Base-by-base conservation (phyloP, 2,329 filamentous ascomycete genomes). In the Botrytis medusae region DNA sequence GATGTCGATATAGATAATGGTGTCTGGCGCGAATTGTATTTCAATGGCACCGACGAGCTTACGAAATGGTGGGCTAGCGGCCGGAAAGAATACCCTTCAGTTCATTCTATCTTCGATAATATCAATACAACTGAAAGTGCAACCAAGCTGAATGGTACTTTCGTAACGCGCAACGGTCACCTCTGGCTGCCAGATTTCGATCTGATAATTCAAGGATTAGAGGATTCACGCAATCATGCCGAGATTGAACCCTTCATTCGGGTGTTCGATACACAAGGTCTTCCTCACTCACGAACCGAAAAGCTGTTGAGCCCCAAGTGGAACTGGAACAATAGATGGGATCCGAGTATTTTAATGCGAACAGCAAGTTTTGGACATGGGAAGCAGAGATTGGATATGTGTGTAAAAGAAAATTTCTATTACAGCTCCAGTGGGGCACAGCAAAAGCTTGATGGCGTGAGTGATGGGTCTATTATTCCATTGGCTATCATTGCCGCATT, bases 221-320 rank as follows among this genome's bases (percentile, higher is more conserved):
- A 71, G 12, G 22, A 25, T 25, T 37, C 60, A 4, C 29, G 42
- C 7, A 7, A 40, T 2, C 34, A 71, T 48, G 22, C 37, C 59
- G 54, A 71, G 44, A n/a, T 62, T 16, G 57, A 73, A 46, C 72
- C 72, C 12, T 73, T 73, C 34, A 46, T 73, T n/a, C 72, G 72
- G 8, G 65, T 73, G 9, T 64, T 63, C 34, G 60, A 71, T 12
- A 63, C 62, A 1, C 32, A 48, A 16, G 10, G 32, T 12, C 22
- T 40, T 8, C 18, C 42, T 20, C 9, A 69, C 1, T 37, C 34
- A 4, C 34, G 48, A 6, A 4, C 3, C 16, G 5, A 54, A 9
- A 42, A 29, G 12, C 22, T 71, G 40, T 7, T 40, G 1, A 16
- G 20, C 12, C 0, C 22, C 2, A 16, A 32, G 4, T 68, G 65